These are phyloP conservation scores for Psilocybe cubensis DNA, from an alignment of 768 basidiomycete species.

Conservation along the genomic window DNA sequence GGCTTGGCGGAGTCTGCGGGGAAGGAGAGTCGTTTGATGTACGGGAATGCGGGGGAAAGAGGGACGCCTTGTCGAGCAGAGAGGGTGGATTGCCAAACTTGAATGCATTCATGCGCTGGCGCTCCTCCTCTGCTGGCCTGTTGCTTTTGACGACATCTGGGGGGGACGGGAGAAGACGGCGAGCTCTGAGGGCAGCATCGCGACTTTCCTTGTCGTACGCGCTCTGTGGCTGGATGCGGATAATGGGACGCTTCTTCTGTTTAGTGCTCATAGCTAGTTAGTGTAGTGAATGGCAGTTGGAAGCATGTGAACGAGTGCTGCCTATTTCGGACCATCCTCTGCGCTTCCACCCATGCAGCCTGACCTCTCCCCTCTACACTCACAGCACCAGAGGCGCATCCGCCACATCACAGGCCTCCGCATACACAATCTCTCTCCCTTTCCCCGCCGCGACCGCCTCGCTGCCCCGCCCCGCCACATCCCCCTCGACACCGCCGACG, in stretches of 20 bases:
- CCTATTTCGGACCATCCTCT: background rate
- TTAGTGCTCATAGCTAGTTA: background rate
- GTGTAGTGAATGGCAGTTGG: background rate
- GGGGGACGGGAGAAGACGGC: background rate
- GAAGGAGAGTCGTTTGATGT: too few species aligned
- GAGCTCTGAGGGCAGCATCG: background rate
- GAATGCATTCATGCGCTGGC: background rate
- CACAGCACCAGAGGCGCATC: slow-evolving; percentile 57
- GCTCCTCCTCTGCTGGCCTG: background rate
- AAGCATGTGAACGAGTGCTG: background rate
- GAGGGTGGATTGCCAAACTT: background rate
- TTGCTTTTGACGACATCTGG: slow-evolving; percentile 4
- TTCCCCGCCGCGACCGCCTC: slow-evolving; percentile 84
- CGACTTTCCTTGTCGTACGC: background rate
- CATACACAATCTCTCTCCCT: slow-evolving; percentile 83
- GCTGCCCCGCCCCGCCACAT: slow-evolving; percentile 67
- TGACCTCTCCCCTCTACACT: slow-evolving; percentile 21
- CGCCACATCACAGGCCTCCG: slow-evolving; percentile 76
- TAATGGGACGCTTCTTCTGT: background rate
- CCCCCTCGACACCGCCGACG: slow-evolving; percentile 60
- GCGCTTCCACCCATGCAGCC: slow-evolving; percentile 26
- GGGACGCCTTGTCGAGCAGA: background rate
- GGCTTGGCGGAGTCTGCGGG: background rate
- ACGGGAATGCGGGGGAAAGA: too few species aligned
- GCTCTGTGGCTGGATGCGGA: background rate